These are phyloP conservation scores for Botrytis tulipae DNA, from an alignment of 2,329 filamentous ascomycete species.

Conservation along the genomic window DNA sequence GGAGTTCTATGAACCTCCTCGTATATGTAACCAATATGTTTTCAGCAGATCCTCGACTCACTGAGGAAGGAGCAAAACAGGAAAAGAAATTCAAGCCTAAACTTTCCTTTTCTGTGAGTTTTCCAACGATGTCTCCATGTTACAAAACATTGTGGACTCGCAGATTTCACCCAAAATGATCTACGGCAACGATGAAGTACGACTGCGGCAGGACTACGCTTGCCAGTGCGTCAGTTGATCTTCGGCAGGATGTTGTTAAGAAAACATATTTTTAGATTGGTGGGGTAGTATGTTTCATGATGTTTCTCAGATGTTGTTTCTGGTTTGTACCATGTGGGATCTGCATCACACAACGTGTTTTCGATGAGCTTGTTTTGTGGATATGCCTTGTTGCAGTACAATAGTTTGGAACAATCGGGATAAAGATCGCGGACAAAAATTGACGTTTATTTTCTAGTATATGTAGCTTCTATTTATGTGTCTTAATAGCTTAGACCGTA, in stretches of 20 bases:
- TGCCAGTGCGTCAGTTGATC: neutral
- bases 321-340: neutral
- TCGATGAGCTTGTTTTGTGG: neutral
- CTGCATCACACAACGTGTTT: neutral
- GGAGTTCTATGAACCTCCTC: neutral
- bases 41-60: neutral
- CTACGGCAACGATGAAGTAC: neutral
- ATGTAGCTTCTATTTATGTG: neutral
- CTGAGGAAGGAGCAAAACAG: neutral
- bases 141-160: neutral
- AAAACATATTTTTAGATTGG: neutral
- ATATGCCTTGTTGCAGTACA: neutral
- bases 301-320: neutral
- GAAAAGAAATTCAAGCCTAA: neutral
- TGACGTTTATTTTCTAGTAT: neutral
- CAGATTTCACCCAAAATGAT: neutral
- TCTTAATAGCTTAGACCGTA: conserved; percentile 22
- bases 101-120: neutral
- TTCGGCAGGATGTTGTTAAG: neutral
- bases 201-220: neutral
- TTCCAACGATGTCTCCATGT: neutral
- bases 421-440: neutral
- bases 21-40: neutral
- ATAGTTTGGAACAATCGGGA: neutral
- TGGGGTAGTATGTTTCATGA: neutral